phyloP scores from a whole-genome alignment of 768 basidiomycete genomes.

The Trametes coccinea region DNA sequence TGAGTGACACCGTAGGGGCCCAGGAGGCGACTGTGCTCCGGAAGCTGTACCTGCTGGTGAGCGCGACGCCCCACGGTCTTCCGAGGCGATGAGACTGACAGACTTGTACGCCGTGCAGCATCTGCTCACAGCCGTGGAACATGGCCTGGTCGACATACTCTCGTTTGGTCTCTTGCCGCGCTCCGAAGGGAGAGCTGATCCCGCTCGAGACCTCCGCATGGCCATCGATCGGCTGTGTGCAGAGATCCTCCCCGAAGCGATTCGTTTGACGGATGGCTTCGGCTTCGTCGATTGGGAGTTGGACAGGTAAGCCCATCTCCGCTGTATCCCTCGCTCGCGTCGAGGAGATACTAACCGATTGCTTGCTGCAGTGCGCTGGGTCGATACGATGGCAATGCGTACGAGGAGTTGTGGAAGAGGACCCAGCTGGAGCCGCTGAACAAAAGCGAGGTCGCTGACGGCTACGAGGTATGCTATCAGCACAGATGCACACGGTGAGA shows the following conservation, averaged over 20 bases:
- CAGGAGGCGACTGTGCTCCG: slow-evolving; percentile 26
- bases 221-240: slow-evolving; percentile 50
- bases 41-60: slow-evolving; percentile 47
- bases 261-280: slow-evolving; percentile 73
- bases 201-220: slow-evolving; percentile 49
- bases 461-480: slow-evolving; percentile 48
- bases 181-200: slow-evolving; percentile 35
- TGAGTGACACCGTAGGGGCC: slow-evolving; percentile 25
- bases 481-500: not conserved
- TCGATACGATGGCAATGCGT: slow-evolving; percentile 62
- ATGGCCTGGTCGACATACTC: slow-evolving; percentile 57
- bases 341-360: no score
- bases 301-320: slow-evolving; percentile 47
- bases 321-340: no score
- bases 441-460: slow-evolving; percentile 47
- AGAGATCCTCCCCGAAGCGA: slow-evolving; percentile 59
- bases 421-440: slow-evolving; percentile 65
- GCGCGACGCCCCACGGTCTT: slow-evolving; percentile 14
- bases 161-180: slow-evolving; percentile 48
- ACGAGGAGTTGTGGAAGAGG: slow-evolving; percentile 63
- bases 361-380: slow-evolving; percentile 53
- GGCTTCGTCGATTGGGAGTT: slow-evolving; percentile 76
- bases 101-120: slow-evolving; percentile 43
- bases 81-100: not conserved
- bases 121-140: slow-evolving; percentile 58